Base-by-base conservation (phyloP, 1,284 basidiomycete species). In the Filobasidium uniguttulatum region DNA sequence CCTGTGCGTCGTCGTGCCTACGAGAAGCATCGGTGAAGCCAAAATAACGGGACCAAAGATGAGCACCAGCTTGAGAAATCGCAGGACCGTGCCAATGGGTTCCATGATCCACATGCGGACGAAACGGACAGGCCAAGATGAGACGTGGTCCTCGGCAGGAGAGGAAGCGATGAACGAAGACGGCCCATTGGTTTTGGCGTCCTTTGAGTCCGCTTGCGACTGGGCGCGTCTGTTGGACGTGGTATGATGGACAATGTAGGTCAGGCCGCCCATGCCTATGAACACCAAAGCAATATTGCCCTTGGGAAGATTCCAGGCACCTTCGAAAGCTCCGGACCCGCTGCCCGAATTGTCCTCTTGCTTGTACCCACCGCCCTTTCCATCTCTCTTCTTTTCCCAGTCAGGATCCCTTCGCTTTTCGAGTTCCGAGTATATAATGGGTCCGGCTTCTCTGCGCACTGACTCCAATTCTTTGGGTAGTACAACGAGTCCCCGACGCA, bases 21-120 rank as follows among this genome's bases (percentile, higher is more conserved):
- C 68, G 22, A 93, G 73, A 14, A 97, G 71, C 78, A 96, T 85
- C 0, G 93, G 93, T 23, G 80, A 74, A 0, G 81, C 75, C 41
- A 94, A 46, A 47, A 99, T 78, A 52, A 97, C 87, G 0, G 93
- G 93, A 1, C 83, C 68, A 67, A 99, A 98, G 44, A 97, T 73
- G 55, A 77, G 66, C 54, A 84, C 80, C 17, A 99, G 78, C 59
- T 85, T 79, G 30, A 91, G 67, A 70, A 98, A 97, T 25, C 93
- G 79, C 48, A 78, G 72, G 10, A 82, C 75, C 0, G 89, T 97
- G 34, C 85, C 75, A 48, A 97, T 65, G 2, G 90, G 93, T 64
- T 97, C 90, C 74, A 85, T 77, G 60, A 98, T 70, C 53, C 74
- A 73, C 19, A 56, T 19, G 5, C 57, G 54, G 23, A 69, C 34